Evolutionary conservation across 1,284 basidiomycete species (phyloP).

Genomic region (Cutaneotrichosporon arboriforme): DNA sequence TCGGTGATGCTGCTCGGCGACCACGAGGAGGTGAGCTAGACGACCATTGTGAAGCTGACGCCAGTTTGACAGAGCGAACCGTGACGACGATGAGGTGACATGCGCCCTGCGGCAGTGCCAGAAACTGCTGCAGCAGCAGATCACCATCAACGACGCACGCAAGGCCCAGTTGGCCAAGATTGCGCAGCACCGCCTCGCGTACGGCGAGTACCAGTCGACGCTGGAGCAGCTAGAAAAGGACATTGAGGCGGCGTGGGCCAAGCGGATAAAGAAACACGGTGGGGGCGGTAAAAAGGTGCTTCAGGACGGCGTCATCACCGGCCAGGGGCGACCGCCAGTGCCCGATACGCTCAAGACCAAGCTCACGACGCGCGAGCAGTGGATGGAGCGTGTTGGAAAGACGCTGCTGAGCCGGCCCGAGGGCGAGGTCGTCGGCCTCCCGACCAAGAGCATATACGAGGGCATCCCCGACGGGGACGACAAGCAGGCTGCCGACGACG

Average conservation of each 20-base stretch:
- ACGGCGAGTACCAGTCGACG: slow-evolving; percentile 76
- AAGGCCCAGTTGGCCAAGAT: slow-evolving; percentile 66
- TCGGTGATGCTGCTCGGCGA: slow-evolving; percentile 52
- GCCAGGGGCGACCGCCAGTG: slow-evolving; percentile 58
- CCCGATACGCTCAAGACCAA: slow-evolving; percentile 64
- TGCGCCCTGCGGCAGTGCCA: slow-evolving; percentile 84
- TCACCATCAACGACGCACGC: slow-evolving; percentile 74
- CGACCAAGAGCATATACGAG: slow-evolving; percentile 64
- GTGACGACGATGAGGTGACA: slow-evolving; percentile 88
- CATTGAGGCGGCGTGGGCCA: slow-evolving; percentile 54
- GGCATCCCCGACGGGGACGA: slow-evolving; percentile 57
- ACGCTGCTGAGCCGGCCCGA: slow-evolving; percentile 60
- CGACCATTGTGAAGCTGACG: neutral
- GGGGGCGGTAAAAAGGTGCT: slow-evolving; percentile 50
- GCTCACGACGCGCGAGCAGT: slow-evolving; percentile 63
- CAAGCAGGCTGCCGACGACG: slow-evolving; percentile 43
- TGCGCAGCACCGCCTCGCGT: slow-evolving; percentile 80
- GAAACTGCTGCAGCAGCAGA: slow-evolving; percentile 67
- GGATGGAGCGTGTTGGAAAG: slow-evolving; percentile 65
- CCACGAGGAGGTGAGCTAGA: slow-evolving; percentile 49
- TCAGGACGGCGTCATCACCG: slow-evolving; percentile 49
- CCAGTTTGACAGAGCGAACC: slow-evolving; percentile 68
- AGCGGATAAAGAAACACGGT: slow-evolving; percentile 51
- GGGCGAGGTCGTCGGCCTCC: slow-evolving; percentile 69
- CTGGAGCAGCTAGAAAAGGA: slow-evolving; percentile 77